Conservation (phyloP, 2,329 filamentous ascomycete genomes). For the Calonectria henricotiae region DNA sequence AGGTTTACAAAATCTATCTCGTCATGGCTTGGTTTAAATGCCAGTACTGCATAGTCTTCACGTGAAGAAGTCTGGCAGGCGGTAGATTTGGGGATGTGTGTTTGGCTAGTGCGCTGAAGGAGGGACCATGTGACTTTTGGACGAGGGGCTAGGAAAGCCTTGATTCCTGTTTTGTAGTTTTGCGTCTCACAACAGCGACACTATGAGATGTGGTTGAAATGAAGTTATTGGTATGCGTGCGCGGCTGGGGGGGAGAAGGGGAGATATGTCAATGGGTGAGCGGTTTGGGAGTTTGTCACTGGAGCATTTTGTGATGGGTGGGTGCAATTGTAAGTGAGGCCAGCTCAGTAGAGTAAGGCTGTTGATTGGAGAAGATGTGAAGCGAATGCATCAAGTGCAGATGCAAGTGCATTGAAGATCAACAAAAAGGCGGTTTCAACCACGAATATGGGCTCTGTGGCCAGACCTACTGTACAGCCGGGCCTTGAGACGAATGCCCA, state of each 20-base stretch:
- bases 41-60: background rate
- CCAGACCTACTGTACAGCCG: background rate
- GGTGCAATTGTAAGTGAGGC: constrained; percentile 17
- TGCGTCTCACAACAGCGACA: background rate
- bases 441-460: background rate
- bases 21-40: background rate
- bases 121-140: constrained; percentile 14
- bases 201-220: constrained; percentile 8
- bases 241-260: background rate
- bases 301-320: constrained; percentile 5
- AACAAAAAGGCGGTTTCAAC: constrained; percentile 12
- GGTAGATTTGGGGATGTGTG: background rate
- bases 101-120: background rate
- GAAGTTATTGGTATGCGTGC: constrained; percentile 1
- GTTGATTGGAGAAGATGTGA: constrained; percentile 14
- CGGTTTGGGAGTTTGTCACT: constrained; percentile 10
- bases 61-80: background rate
- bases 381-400: background rate
- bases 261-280: background rate
- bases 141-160: constrained; percentile 1
- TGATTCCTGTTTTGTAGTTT: constrained; percentile 3
- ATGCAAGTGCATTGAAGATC: constrained; percentile 7
- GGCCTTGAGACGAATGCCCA: background rate
- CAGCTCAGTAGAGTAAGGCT: background rate
- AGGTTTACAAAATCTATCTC: too few relatives aligned